Evolutionary conservation across 1,139 yeast genomes (phyloP).

Genomic region (Magnusiomyces paraingens): DNA sequence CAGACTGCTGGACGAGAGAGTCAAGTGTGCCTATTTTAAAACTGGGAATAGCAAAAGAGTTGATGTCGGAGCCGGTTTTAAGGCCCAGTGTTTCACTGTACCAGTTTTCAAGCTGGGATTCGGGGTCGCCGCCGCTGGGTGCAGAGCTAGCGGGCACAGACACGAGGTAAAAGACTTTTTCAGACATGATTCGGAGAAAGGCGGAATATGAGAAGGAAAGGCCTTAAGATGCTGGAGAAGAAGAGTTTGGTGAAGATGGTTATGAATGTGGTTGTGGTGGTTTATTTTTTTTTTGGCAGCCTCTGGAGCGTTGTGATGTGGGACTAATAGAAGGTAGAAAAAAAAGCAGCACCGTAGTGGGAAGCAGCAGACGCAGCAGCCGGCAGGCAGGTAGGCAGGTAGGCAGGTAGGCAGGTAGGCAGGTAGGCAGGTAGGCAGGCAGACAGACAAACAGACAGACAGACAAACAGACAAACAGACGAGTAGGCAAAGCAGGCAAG

Average conservation of each 20-base stretch:
- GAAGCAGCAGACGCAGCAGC: too few relatives aligned
- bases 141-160: constrained; percentile 46
- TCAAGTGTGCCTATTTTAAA: constrained; percentile 95
- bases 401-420: not conserved
- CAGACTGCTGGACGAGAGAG: constrained; percentile 82
- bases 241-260: not conserved
- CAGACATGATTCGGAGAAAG: not conserved
- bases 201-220: not conserved
- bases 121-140: constrained; percentile 41
- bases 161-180: constrained; percentile 32
- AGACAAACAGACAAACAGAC: too few relatives aligned
- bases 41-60: constrained; percentile 61
- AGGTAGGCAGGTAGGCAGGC: too few relatives aligned
- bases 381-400: too few relatives aligned
- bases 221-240: not conserved
- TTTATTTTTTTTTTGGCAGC: not conserved
- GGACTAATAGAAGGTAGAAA: too few relatives aligned
- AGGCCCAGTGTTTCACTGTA: constrained; percentile 25
- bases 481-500: too few relatives aligned
- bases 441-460: too few relatives aligned
- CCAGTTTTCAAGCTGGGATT: constrained; percentile 38
- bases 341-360: too few relatives aligned
- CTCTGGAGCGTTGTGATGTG: not conserved
- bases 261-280: not conserved
- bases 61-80: constrained; percentile 23